Evolutionary conservation across 345 rosid species (phyloP).

Genomic region (Pugionium dolabratum): DNA sequence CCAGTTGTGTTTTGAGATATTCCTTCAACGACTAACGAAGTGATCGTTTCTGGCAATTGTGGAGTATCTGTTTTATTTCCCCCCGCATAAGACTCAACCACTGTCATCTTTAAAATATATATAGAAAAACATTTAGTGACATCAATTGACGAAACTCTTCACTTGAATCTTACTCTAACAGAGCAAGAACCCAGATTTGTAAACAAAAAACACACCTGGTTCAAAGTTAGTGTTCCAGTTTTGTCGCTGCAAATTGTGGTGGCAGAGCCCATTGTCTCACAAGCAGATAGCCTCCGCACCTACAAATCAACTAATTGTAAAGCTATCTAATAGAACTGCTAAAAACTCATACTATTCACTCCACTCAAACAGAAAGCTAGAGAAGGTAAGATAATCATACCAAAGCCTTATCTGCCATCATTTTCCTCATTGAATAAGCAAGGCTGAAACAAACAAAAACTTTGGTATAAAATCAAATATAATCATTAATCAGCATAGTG

Average conservation of each 20-base stretch:
- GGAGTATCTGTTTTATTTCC: constrained; percentile 53
- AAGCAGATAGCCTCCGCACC: constrained; percentile 98
- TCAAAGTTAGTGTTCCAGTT: constrained; percentile 90
- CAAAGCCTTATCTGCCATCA: constrained; percentile 99
- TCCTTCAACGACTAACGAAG: constrained; percentile 65
- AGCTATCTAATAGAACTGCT: constrained; percentile 4
- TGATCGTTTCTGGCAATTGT: constrained; percentile 49
- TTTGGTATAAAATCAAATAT: background rate
- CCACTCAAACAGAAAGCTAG: constrained; percentile 6
- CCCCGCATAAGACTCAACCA: constrained; percentile 84
- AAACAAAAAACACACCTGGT: constrained; percentile 53
- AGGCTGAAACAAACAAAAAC: constrained; percentile 47
- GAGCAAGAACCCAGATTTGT: constrained; percentile 10
- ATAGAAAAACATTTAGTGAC: background rate
- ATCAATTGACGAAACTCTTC: background rate
- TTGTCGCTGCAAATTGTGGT: constrained; percentile 97
- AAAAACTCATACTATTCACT: constrained; percentile 9
- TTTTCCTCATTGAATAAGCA: constrained; percentile 98
- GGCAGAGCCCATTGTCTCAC: constrained; percentile 99
- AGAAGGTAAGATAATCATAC: constrained; percentile 44
- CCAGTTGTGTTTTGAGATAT: constrained; percentile 86
- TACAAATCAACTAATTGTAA: constrained; percentile 40
- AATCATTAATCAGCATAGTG: constrained; percentile 26
- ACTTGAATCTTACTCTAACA: constrained; percentile 2
- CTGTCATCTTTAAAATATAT: constrained; percentile 60